These are phyloP conservation scores for Fistulinella cinereoalba DNA, from an alignment of 1,284 basidiomycete species.

Conservation along the genomic window DNA sequence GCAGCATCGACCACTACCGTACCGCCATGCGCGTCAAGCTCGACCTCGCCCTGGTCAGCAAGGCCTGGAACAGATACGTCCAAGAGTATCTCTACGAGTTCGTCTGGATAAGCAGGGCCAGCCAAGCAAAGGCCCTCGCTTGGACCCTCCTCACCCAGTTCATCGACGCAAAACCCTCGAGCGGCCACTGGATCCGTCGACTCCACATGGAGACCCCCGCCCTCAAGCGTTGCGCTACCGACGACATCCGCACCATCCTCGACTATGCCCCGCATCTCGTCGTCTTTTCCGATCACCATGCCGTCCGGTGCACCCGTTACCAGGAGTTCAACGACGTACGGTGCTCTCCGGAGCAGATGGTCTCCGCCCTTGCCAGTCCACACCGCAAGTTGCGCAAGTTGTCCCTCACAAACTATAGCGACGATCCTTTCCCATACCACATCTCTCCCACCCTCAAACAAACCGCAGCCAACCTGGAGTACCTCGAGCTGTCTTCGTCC, in stretches of 20 bases:
- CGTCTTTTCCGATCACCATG: conserved; percentile 60
- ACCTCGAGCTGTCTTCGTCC: conserved; percentile 56
- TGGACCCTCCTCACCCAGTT: conserved; percentile 50
- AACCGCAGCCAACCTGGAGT: conserved; percentile 47
- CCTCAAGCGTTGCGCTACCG: conserved; percentile 61
- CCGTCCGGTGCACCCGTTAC: conserved; percentile 53
- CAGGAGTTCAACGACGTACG: conserved; percentile 44
- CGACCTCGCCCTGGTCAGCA: conserved; percentile 51
- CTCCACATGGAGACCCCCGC: conserved; percentile 69
- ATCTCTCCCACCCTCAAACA: conserved; percentile 52
- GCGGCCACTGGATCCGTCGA: conserved; percentile 56
- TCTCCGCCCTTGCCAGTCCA: conserved; percentile 55
- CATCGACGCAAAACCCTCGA: conserved; percentile 36
- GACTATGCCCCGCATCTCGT: conserved; percentile 57
- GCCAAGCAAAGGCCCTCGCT: conserved; percentile 58
- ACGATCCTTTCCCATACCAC: conserved; percentile 55
- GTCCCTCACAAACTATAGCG: conserved; percentile 69
- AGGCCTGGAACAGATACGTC: conserved; percentile 51
- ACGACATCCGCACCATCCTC: conserved; percentile 62
- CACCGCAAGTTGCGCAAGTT: conserved; percentile 52
- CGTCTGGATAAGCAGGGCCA: conserved; percentile 60
- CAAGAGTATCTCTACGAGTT: conserved; percentile 61
- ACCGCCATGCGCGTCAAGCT: conserved; percentile 48
- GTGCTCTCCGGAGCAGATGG: conserved; percentile 51
- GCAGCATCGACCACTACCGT: conserved; percentile 42